These are phyloP conservation scores for Gossypium davidsonii DNA, from an alignment of 441 rosid species.

Conservation along the genomic window DNA sequence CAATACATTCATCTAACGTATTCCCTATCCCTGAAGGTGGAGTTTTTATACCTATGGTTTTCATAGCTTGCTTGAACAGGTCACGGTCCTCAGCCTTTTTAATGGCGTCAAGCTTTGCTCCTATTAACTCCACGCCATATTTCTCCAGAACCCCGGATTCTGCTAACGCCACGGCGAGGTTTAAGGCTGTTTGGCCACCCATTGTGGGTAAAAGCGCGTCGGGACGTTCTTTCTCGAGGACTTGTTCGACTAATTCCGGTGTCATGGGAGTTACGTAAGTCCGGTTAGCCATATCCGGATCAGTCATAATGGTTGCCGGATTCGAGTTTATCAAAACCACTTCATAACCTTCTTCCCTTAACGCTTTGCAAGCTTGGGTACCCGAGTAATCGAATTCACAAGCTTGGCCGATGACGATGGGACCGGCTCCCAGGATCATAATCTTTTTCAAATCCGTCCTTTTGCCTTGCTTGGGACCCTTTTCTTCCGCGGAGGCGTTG, in stretches of 20 bases:
- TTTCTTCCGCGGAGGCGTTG: constrained; percentile 10
- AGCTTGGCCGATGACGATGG: constrained; percentile 90
- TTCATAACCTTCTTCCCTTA: constrained; percentile 79
- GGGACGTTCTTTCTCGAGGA: constrained; percentile 75
- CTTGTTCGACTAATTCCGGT: constrained; percentile 79
- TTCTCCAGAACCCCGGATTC: constrained; percentile 63
- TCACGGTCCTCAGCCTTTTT: constrained; percentile 86
- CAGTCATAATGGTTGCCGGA: constrained; percentile 98
- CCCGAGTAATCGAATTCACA: constrained; percentile 98
- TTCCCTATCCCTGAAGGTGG: constrained; percentile 89
- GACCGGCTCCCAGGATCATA: constrained; percentile 89
- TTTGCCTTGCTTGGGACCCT: constrained; percentile 29
- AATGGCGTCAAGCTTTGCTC: constrained; percentile 56
- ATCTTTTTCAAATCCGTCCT: constrained; percentile 84
- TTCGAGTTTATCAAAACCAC: constrained; percentile 79
- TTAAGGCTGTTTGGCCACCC: constrained; percentile 93
- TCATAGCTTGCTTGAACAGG: constrained; percentile 83
- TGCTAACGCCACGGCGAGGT: constrained; percentile 81
- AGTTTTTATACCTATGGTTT: constrained; percentile 71
- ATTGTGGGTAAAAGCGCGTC: constrained; percentile 86
- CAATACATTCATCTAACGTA: constrained; percentile 71
- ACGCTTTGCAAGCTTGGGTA: constrained; percentile 87
- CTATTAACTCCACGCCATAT: constrained; percentile 73
- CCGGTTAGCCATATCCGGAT: constrained; percentile 79
- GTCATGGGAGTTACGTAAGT: constrained; percentile 89